These are phyloP conservation scores for Zychaea mexicana DNA, from an alignment of 371 early-diverging fungal genomes.

Conservation along the genomic window DNA sequence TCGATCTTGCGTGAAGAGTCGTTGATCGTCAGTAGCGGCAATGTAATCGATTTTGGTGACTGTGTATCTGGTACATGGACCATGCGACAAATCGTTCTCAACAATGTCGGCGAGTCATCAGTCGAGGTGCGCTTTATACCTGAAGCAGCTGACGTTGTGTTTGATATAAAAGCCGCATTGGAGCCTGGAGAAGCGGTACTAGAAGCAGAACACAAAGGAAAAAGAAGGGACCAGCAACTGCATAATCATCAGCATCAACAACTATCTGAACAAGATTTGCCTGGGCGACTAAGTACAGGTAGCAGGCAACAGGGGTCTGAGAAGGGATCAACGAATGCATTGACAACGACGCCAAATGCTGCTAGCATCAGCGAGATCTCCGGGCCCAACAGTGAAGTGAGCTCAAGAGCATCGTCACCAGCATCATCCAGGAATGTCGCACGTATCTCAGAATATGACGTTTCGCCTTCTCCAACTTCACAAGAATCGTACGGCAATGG, in stretches of 20 bases:
- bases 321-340: background rate
- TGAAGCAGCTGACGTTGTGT: slow-evolving; percentile 81
- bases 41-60: slow-evolving; percentile 91
- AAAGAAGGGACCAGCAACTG: slow-evolving; percentile 1
- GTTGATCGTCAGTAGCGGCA: slow-evolving; percentile 75
- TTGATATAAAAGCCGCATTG: slow-evolving; percentile 42
- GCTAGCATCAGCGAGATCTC: slow-evolving; percentile 54
- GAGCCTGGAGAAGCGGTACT: slow-evolving; percentile 12
- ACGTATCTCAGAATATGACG: slow-evolving; percentile 15
- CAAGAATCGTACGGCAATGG: slow-evolving; percentile 7
- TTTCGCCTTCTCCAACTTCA: slow-evolving; percentile 7
- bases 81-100: slow-evolving; percentile 75
- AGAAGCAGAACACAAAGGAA: slow-evolving; percentile 12
- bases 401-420: slow-evolving; percentile 59
- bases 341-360: slow-evolving; percentile 21
- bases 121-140: slow-evolving; percentile 82
- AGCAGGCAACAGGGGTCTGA: background rate
- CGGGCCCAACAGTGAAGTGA: slow-evolving; percentile 51
- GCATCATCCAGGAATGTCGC: slow-evolving; percentile 12
- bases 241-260: no score
- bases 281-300: background rate
- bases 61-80: slow-evolving; percentile 88
- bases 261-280: background rate
- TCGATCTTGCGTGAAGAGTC: slow-evolving; percentile 80
- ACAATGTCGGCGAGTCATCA: slow-evolving; percentile 80